phyloP scores from a whole-genome alignment of 2,329 filamentous ascomycete species.

The Monilinia polystroma region DNA sequence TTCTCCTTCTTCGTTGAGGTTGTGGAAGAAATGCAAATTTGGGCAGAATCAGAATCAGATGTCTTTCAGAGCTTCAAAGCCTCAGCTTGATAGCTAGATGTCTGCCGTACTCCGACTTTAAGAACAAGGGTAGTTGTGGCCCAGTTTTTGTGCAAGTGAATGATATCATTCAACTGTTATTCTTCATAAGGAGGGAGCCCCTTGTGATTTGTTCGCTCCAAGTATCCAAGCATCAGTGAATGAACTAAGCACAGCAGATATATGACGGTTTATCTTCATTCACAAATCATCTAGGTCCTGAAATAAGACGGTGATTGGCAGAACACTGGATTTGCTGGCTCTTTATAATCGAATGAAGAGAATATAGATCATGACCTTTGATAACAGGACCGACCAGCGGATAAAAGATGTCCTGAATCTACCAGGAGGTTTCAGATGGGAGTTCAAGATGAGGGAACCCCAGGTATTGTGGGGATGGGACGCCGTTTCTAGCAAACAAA shows the following conservation, averaged over 20 bases:
- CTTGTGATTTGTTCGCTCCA: background rate
- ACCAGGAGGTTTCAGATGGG: background rate
- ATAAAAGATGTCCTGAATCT: background rate
- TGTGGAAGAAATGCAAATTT: background rate
- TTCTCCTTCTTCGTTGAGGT: background rate
- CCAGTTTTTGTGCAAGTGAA: background rate
- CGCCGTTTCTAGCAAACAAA: slow-evolving; percentile 1
- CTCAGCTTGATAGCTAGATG: background rate
- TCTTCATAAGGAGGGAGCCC: background rate
- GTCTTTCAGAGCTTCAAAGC: background rate
- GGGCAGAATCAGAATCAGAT: background rate
- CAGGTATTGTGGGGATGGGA: background rate
- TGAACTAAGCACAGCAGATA: background rate
- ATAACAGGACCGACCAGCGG: slow-evolving; percentile 4
- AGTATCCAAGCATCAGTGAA: background rate
- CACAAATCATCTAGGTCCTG: background rate
- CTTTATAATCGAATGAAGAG: background rate
- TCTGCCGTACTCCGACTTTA: background rate
- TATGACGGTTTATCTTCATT: background rate
- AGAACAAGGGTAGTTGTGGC: background rate
- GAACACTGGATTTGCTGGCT: background rate
- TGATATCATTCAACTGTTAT: background rate
- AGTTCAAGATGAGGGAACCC: background rate
- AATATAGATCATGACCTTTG: background rate
- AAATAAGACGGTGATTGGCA: background rate